A percentile compares a stretch with the other conserved stretches of the same genome.
Evolutionary conservation across 768 basidiomycete species (phyloP).

Genomic region (Podaxis sp.): DNA sequence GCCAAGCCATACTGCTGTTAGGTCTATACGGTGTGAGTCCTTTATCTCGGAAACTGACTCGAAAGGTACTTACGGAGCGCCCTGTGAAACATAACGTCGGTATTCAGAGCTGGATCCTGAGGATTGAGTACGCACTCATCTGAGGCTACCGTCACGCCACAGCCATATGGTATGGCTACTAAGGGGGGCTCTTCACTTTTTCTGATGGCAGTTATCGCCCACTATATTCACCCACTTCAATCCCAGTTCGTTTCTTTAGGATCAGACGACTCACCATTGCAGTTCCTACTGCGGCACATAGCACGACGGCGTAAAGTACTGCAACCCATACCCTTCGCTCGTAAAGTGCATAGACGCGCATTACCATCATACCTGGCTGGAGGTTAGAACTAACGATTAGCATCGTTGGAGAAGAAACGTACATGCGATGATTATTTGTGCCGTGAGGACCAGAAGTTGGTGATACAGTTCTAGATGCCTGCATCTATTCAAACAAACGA

Average conservation of each 20-base stretch:
- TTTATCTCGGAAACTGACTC: neutral
- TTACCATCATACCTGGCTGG: slow-evolving; percentile 35
- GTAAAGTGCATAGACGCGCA: slow-evolving; percentile 40
- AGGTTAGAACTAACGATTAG: neutral
- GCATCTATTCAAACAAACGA: slow-evolving; percentile 20
- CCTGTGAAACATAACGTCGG: neutral
- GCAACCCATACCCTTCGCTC: slow-evolving; percentile 27
- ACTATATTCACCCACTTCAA: neutral
- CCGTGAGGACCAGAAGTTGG: slow-evolving; percentile 30
- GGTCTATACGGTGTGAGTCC: slow-evolving; percentile 18
- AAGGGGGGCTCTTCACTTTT: neutral
- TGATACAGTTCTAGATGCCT: slow-evolving; percentile 23
- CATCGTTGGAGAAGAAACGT: slow-evolving; percentile 16
- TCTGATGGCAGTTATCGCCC: neutral
- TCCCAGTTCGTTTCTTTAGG: neutral
- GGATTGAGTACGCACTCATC: neutral
- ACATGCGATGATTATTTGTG: slow-evolving; percentile 39
- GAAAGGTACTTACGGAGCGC: neutral
- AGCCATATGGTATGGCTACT: neutral
- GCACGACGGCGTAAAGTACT: slow-evolving; percentile 22
- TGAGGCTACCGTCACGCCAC: neutral
- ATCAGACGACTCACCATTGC: slow-evolving; percentile 19
- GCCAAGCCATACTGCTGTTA: slow-evolving; percentile 37
- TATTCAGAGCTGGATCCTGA: neutral
- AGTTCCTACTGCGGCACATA: slow-evolving; percentile 23